phyloP scores from a whole-genome alignment of 106 monocot genomes.

The Triglochin maritima region DNA sequence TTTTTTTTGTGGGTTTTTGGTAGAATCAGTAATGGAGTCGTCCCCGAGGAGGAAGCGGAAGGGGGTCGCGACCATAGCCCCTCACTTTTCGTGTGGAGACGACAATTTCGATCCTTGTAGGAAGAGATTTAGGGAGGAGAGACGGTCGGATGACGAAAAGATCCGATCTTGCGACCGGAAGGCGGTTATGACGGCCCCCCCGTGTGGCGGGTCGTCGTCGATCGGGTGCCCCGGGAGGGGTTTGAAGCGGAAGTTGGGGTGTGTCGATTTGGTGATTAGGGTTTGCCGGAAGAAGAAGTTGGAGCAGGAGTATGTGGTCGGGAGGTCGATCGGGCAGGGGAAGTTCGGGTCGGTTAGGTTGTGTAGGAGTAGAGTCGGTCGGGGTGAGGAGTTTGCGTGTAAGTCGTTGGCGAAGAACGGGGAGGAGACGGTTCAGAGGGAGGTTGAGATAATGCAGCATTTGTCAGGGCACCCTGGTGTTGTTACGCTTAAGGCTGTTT shows the following conservation, averaged over 20 bases:
- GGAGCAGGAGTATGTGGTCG: slow-evolving; percentile 53
- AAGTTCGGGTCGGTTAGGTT: slow-evolving; percentile 78
- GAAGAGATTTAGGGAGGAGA: slow-evolving; percentile 27
- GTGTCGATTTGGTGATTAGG: slow-evolving; percentile 46
- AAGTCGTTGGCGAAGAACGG: slow-evolving; percentile 74
- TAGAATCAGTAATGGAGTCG: slow-evolving; percentile 16
- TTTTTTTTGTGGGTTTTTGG: not conserved
- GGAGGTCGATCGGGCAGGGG: slow-evolving; percentile 61
- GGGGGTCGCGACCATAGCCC: slow-evolving; percentile 1
- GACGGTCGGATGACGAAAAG: slow-evolving; percentile 2
- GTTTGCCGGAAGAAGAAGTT: slow-evolving; percentile 62
- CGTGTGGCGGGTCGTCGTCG: slow-evolving; percentile 31
- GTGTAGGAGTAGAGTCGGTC: slow-evolving; percentile 32
- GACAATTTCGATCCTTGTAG: slow-evolving; percentile 15
- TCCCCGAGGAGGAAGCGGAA: slow-evolving; percentile 34
- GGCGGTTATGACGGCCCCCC: slow-evolving; percentile 45
- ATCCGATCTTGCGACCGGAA: slow-evolving; percentile 13
- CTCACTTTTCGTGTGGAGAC: slow-evolving; percentile 9
- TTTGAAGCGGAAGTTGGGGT: slow-evolving; percentile 77
- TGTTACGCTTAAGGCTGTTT: slow-evolving; percentile 62
- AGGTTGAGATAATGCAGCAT: slow-evolving; percentile 99
- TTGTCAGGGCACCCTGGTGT: slow-evolving; percentile 84
- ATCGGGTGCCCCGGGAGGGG: slow-evolving; percentile 42
- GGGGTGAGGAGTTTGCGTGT: slow-evolving; percentile 63
- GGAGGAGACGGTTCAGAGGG: slow-evolving; percentile 72